Evolutionary conservation across 768 basidiomycete genomes (phyloP), one percentile per base, ranked within the genome.

Genomic region (Amanita inopinata): DNA sequence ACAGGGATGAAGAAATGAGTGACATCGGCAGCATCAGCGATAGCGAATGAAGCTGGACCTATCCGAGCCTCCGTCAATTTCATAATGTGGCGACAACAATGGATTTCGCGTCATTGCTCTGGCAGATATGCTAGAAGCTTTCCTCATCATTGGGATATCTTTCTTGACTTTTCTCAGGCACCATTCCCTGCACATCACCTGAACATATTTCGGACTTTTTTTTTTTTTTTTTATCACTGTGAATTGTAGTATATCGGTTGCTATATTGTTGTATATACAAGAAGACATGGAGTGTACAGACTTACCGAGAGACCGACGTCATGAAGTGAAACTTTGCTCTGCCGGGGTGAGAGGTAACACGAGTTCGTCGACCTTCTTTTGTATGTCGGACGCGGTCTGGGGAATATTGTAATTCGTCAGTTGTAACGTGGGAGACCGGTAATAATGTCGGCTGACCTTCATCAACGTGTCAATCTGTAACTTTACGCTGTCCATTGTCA

Each of bases 1-100:
- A 80, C 12, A 74, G 78, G 30, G 86, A 91, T 51, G 83, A 81
- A 52, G 86, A 82, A 55, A 88, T 90, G 83, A 89, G 87, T 60
- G 87, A 88, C 43, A 68, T 85, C 48, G 86, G 84, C 46, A 88
- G 83, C 63, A 77, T 85, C 62, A 83, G 78, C 60, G 86, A 83
- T 40, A 76, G 71, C 49, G 83, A 78, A 47, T 67, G 60, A 58
- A n/a, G 11, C 17, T 15, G 17, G 20, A 2, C 7, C 6, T 38
- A 14, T 14, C n/a, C n/a, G n/a, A n/a, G n/a, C n/a, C n/a, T n/a
- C n/a, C n/a, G n/a, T n/a, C n/a, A n/a, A n/a, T n/a, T n/a, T n/a
- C n/a, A n/a, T n/a, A n/a, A n/a, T n/a, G n/a, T n/a, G n/a, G n/a
- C n/a, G n/a, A n/a, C n/a, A n/a, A n/a, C n/a, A n/a, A n/a, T n/a